A percentile compares a stretch with the other conserved stretches of the same genome.
phyloP scores from a whole-genome alignment of 1,284 basidiomycete genomes.

The Rhizopogon parksii region DNA sequence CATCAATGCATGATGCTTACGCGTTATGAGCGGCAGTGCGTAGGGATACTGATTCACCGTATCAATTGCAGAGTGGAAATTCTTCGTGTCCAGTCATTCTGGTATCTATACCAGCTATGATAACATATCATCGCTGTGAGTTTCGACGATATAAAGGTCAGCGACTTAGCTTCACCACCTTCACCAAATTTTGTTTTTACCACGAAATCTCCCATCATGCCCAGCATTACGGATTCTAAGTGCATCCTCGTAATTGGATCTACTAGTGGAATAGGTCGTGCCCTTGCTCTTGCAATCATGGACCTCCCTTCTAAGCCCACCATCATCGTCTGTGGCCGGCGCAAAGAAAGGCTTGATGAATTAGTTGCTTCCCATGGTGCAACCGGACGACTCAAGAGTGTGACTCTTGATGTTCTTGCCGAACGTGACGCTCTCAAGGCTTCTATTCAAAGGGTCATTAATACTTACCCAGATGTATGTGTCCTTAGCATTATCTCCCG shows the following conservation, averaged over 20 bases:
- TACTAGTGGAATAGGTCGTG: conserved; percentile 57
- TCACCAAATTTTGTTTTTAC: not conserved
- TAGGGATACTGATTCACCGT: not conserved
- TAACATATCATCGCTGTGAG: too few relatives aligned
- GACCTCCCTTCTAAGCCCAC: conserved; percentile 43
- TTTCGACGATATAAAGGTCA: not conserved
- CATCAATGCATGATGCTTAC: too few relatives aligned
- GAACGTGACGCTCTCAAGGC: conserved; percentile 34
- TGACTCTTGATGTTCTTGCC: conserved; percentile 38
- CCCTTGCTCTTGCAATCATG: conserved; percentile 48
- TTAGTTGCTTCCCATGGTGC: conserved; percentile 28
- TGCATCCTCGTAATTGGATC: conserved; percentile 57
- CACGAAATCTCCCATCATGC: conserved; percentile 24
- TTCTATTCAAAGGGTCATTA: conserved; percentile 34
- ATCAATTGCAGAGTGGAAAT: too few relatives aligned
- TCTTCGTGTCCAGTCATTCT: too few relatives aligned
- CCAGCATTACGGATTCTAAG: conserved; percentile 44
- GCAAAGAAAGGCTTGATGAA: conserved; percentile 45
- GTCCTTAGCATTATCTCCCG: not conserved
- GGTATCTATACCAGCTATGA: too few relatives aligned
- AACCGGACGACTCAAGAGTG: conserved; percentile 31
- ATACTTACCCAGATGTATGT: conserved; percentile 43
- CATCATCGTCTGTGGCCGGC: conserved; percentile 51
- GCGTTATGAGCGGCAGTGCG: not conserved
- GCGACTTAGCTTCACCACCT: not conserved